These are phyloP conservation scores for Vaccinium darrowii DNA, from an alignment of 148 eudicot species.

Conservation along the genomic window DNA sequence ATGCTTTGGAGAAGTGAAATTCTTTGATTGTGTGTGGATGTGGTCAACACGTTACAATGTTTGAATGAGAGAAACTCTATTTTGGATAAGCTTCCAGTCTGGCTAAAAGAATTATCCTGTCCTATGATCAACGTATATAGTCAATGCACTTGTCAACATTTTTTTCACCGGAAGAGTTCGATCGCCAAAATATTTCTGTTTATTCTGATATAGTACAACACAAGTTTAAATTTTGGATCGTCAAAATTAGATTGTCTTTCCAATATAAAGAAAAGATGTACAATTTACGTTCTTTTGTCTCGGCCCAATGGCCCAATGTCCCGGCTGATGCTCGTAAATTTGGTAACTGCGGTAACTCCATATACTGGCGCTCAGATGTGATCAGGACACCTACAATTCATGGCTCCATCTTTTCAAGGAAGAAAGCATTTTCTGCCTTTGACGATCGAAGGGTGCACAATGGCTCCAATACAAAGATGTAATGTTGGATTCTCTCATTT, in stretches of 20 bases:
- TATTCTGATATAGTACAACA: too few species aligned
- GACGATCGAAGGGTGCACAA: not conserved
- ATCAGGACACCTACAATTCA: not conserved
- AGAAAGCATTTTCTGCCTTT: not conserved
- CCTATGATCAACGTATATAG: too few species aligned
- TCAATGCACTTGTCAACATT: too few species aligned
- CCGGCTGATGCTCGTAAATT: not conserved
- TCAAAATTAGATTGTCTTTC: too few species aligned
- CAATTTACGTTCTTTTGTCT: not conserved
- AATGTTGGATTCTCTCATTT: not conserved
- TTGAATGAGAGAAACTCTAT: not conserved
- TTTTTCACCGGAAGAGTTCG: not conserved
- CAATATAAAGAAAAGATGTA: not conserved
- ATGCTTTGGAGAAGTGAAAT: too few species aligned
- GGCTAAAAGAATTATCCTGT: too few species aligned
- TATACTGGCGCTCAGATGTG: not conserved
- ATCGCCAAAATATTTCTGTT: not conserved
- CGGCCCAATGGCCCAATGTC: not conserved
- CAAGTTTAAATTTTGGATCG: too few species aligned
- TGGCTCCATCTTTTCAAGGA: not conserved
- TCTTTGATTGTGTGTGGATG: too few species aligned
- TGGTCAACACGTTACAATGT: not conserved
- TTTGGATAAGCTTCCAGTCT: not conserved
- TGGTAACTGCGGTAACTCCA: not conserved
- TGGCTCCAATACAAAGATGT: slow-evolving; percentile 1